A percentile compares a stretch with the other conserved stretches of the same genome.
Conservation (phyloP, 2,329 filamentous ascomycete genomes). For the Colletotrichum sublineola region DNA sequence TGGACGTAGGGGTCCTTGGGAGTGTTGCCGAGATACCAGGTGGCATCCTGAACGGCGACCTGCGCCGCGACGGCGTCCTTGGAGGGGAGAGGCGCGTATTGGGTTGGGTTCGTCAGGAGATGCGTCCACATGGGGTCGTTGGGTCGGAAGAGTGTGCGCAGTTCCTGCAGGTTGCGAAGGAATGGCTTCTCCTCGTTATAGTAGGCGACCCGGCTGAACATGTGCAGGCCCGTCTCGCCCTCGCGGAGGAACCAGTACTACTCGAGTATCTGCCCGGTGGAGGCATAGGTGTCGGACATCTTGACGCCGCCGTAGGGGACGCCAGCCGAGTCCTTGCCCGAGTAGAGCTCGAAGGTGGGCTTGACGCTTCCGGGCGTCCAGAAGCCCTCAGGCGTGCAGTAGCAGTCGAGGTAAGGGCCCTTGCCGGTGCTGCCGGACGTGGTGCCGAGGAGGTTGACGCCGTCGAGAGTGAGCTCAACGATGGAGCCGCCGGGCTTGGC, state of each 20-base stretch:
- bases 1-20: slow-evolving; percentile 66
- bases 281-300: slow-evolving; percentile 68
- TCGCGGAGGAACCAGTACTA: slow-evolving; percentile 75
- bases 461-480: slow-evolving; percentile 51
- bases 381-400: slow-evolving; percentile 68
- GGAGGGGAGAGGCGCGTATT: slow-evolving; percentile 66
- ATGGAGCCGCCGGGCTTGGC: slow-evolving; percentile 55
- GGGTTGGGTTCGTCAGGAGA: slow-evolving; percentile 64
- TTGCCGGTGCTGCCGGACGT: slow-evolving; percentile 59
- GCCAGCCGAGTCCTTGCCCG: slow-evolving; percentile 62
- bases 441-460: slow-evolving; percentile 62
- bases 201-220: slow-evolving; percentile 68
- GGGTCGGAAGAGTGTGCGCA: slow-evolving; percentile 70
- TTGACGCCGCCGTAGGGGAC: slow-evolving; percentile 66
- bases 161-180: slow-evolving; percentile 68
- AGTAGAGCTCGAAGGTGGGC: slow-evolving; percentile 64
- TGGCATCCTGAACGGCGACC: slow-evolving; percentile 70
- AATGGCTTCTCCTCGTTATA: slow-evolving; percentile 66
- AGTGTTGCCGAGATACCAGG: slow-evolving; percentile 68
- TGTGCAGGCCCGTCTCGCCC: slow-evolving; percentile 70
- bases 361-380: slow-evolving; percentile 66
- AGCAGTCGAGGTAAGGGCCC: slow-evolving; percentile 71
- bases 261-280: slow-evolving; percentile 68
- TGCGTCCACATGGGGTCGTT: slow-evolving; percentile 70
- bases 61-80: slow-evolving; percentile 55